A percentile compares a stretch with the other conserved stretches of the same genome.
Evolutionary conservation across 768 basidiomycete genomes (phyloP).

Genomic region (Amanita muscaria): DNA sequence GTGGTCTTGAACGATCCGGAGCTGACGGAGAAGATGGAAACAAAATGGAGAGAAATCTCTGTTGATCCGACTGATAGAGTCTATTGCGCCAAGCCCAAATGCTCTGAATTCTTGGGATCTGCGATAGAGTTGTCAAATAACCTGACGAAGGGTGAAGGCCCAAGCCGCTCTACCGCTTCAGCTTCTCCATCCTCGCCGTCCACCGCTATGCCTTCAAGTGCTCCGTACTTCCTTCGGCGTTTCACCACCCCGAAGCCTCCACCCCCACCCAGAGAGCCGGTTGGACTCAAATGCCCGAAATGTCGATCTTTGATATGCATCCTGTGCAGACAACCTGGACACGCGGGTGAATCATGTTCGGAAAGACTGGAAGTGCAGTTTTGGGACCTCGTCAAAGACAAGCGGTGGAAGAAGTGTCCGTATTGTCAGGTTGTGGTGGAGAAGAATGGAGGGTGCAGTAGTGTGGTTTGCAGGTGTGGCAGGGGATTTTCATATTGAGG

Average conservation of each 20-base stretch:
- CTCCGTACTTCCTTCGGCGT: not conserved
- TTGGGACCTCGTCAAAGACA: not conserved
- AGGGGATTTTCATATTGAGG: slow-evolving; percentile 1
- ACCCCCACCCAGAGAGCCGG: not conserved
- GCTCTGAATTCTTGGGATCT: slow-evolving; percentile 13
- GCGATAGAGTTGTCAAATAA: not conserved
- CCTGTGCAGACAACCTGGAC: not conserved
- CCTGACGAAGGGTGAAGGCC: slow-evolving; percentile 5
- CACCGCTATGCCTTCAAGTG: not conserved
- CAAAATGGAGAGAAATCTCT: slow-evolving; percentile 3
- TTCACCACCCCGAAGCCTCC: slow-evolving; percentile 1
- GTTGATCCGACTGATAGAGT: slow-evolving; percentile 1
- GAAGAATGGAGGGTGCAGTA: slow-evolving; percentile 8
- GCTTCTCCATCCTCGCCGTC: not conserved
- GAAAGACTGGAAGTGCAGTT: not conserved
- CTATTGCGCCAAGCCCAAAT: slow-evolving; percentile 23
- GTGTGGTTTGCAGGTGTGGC: slow-evolving; percentile 6
- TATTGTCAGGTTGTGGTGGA: slow-evolving; percentile 4
- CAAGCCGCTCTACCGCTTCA: not conserved
- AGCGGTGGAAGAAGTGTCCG: slow-evolving; percentile 5
- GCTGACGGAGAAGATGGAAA: not conserved
- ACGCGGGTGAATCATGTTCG: slow-evolving; percentile 2
- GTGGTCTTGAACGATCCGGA: not conserved
- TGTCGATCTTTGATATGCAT: not conserved
- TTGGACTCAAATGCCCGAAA: slow-evolving; percentile 23